Evolutionary conservation across 78 protist species (phyloP), one percentile per base, ranked within the genome.

Genomic region (Tieghemostelium lacteum): DNA sequence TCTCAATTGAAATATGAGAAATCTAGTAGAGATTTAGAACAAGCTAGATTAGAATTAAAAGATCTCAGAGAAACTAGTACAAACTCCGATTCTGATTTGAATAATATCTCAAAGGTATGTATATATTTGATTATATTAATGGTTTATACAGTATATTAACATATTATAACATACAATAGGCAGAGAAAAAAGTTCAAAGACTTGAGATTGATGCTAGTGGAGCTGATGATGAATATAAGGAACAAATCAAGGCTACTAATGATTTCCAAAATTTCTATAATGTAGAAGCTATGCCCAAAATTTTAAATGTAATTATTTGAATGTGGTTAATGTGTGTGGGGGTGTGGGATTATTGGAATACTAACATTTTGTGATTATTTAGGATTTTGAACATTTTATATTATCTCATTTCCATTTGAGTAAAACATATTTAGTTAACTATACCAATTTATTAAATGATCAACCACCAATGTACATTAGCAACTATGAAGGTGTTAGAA

Each of bases 241-340:
- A 83, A 26, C 91, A 83, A 31, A 83, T 83, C n/a, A 83, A 83
- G 37, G 91, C 91, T 31, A 83, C 91, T 0, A 83, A 83, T 33
- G 91, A 83, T 83, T 83, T 83, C 39, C 91, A 83, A 58, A 20
- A 83, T 45, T 42, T 83, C 19, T 83, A 69, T 37, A 83, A 83
- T n/a, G 26, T 17, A 3, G 91, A 83, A 17, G 36, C 50, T 26
- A n/a, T 83, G 70, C 91, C 91, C 66, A 83, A 83, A 45, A 83
- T 69, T 5, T 70, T 83, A 33, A 69, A 66, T 45, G n/a, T n/a
- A n/a, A n/a, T n/a, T n/a, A 60, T 70, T n/a, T n/a, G n/a, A n/a
- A n/a, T n/a, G n/a, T n/a, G n/a, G n/a, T n/a, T n/a, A n/a, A n/a
- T n/a, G n/a, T n/a, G n/a, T n/a, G n/a, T n/a, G n/a, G n/a, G n/a